Conservation (phyloP, 257 asterid genomes). For the Verbena officinalis region DNA sequence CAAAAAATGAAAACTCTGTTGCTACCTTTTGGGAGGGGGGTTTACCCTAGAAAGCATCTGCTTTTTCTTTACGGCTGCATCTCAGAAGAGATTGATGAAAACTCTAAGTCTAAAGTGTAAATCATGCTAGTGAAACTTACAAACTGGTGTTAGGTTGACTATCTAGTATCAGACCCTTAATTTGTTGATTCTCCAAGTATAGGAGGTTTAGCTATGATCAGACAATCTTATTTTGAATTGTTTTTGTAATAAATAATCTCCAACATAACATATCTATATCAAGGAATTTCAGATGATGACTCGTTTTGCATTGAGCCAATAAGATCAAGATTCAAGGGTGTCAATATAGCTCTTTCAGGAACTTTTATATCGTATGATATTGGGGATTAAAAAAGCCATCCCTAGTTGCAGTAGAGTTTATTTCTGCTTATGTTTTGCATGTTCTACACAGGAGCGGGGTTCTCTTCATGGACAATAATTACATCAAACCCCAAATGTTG, state of each 20-base stretch:
- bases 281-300: background rate
- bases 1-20: background rate
- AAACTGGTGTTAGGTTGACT: background rate
- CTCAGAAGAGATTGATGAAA: background rate
- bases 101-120: background rate
- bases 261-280: background rate
- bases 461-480: slow-evolving; percentile 9
- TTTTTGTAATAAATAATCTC: background rate
- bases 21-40: background rate
- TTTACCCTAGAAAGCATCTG: background rate
- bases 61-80: slow-evolving; percentile 7
- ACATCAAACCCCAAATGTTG: background rate
- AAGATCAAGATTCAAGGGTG: background rate
- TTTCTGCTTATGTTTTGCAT: background rate
- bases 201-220: background rate
- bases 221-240: background rate
- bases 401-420: background rate
- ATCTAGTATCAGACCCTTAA: background rate
- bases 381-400: slow-evolving; percentile 6
- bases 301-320: background rate
- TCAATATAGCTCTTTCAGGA: background rate
- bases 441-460: background rate
- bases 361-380: background rate
- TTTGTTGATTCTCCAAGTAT: background rate
- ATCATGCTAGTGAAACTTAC: background rate